These are phyloP conservation scores for Phytopythium mirpurense DNA, from an alignment of 352 stramenopile genomes.

Conservation along the genomic window DNA sequence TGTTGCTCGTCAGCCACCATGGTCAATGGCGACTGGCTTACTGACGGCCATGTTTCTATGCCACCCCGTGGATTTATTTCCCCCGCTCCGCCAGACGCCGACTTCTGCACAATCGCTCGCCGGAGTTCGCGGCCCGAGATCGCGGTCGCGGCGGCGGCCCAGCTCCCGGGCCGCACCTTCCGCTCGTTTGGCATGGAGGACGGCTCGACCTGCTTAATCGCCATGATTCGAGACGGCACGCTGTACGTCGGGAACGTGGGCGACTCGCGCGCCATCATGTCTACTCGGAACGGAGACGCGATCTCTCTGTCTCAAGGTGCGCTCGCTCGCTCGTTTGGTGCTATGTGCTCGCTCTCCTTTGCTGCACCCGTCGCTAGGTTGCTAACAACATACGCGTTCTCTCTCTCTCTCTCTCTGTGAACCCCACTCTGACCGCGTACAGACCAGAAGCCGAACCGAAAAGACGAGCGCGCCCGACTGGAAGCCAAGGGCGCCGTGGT, in stretches of 20 bases:
- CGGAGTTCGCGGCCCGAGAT: conserved; percentile 30
- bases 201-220: conserved; percentile 71
- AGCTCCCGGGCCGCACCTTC: conserved; percentile 13
- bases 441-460: conserved; percentile 82
- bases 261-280: conserved; percentile 72
- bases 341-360: not conserved
- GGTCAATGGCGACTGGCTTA: not conserved
- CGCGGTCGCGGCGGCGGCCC: conserved; percentile 16
- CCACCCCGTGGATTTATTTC: not conserved
- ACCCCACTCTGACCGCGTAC: conserved; percentile 1
- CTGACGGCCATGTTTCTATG: not conserved
- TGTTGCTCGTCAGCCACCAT: not conserved
- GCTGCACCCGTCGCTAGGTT: not conserved
- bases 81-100: conserved; percentile 37
- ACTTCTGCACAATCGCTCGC: conserved; percentile 60
- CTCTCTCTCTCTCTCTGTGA: too few species aligned
- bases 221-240: conserved; percentile 61
- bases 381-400: too few species aligned
- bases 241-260: conserved; percentile 80
- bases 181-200: conserved; percentile 67
- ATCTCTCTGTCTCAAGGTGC: conserved; percentile 52
- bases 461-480: conserved; percentile 64
- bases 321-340: too few species aligned
- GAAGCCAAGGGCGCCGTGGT: conserved; percentile 65
- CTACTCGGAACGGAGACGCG: conserved; percentile 47